A percentile compares a stretch with the other conserved stretches of the same genome.
phyloP scores from a whole-genome alignment of 257 asterid species.

The Paraleonurus japonicus region DNA sequence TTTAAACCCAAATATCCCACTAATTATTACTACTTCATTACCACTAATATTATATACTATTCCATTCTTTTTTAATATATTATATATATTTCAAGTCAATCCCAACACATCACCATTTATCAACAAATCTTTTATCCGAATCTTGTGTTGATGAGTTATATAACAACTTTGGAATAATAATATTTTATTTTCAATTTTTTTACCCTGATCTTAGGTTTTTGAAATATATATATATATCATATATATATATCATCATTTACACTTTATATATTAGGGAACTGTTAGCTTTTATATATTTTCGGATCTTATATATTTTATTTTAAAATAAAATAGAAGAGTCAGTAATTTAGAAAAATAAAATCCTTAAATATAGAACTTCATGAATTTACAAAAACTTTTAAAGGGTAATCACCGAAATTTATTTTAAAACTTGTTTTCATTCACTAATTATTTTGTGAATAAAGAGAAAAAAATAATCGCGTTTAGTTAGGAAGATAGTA shows the following conservation, averaged over 20 bases:
- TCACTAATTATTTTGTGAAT: neutral
- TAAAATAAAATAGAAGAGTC: too few relatives aligned
- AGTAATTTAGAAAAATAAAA: too few relatives aligned
- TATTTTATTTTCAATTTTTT: neutral
- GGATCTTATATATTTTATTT: too few relatives aligned
- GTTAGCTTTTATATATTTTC: too few relatives aligned
- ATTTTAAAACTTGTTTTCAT: neutral
- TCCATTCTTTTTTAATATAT: neutral
- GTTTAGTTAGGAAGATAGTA: neutral
- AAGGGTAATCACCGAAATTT: neutral
- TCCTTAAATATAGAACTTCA: neutral
- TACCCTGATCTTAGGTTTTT: too few relatives aligned
- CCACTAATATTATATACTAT: neutral
- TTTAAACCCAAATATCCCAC: neutral
- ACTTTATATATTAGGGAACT: too few relatives aligned
- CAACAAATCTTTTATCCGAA: neutral
- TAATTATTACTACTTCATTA: neutral
- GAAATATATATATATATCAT: too few relatives aligned
- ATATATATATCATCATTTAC: too few relatives aligned
- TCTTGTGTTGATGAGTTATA: neutral
- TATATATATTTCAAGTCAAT: constrained; percentile 1
- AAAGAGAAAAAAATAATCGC: neutral
- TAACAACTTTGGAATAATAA: neutral
- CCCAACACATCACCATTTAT: neutral
- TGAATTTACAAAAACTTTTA: neutral